Evolutionary conservation across 1,284 basidiomycete genomes (phyloP).

Genomic region (Macrocystidia cucumis): DNA sequence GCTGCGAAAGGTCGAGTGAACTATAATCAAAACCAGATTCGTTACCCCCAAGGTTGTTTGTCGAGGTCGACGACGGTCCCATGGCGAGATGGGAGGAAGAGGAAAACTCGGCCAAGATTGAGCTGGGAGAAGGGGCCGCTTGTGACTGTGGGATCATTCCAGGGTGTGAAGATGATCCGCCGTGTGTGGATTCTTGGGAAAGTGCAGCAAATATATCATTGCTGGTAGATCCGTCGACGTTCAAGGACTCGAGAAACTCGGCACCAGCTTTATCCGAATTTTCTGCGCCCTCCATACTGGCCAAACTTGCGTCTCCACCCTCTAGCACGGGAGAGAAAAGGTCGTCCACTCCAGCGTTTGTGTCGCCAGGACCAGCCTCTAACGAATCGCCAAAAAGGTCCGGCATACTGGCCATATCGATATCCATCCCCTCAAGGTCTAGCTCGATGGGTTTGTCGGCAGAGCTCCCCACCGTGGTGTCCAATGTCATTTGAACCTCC

Average conservation of each 20-base stretch:
- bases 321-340: constrained; percentile 38
- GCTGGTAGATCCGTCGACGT: constrained; percentile 9
- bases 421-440: constrained; percentile 61
- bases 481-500: constrained; percentile 22
- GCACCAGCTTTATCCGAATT: constrained; percentile 14
- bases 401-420: constrained; percentile 46
- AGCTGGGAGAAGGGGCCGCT: constrained; percentile 26
- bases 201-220: constrained; percentile 23
- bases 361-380: constrained; percentile 23
- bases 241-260: constrained; percentile 16
- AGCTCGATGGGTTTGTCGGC: constrained; percentile 77
- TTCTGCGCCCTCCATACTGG: background rate
- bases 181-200: constrained; percentile 11
- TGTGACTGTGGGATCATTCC: constrained; percentile 10
- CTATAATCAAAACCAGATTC: constrained; percentile 35
- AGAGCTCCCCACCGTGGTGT: constrained; percentile 43
- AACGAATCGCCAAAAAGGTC: constrained; percentile 43
- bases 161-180: constrained; percentile 5
- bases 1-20: constrained; percentile 25
- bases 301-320: constrained; percentile 12
- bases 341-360: constrained; percentile 24
- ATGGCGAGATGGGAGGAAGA: constrained; percentile 17
- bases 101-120: constrained; percentile 29
- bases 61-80: constrained; percentile 14
- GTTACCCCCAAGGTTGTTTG: constrained; percentile 13